Conservation (phyloP, 331 rosid genomes). For the Stylosanthes scabra region DNA sequence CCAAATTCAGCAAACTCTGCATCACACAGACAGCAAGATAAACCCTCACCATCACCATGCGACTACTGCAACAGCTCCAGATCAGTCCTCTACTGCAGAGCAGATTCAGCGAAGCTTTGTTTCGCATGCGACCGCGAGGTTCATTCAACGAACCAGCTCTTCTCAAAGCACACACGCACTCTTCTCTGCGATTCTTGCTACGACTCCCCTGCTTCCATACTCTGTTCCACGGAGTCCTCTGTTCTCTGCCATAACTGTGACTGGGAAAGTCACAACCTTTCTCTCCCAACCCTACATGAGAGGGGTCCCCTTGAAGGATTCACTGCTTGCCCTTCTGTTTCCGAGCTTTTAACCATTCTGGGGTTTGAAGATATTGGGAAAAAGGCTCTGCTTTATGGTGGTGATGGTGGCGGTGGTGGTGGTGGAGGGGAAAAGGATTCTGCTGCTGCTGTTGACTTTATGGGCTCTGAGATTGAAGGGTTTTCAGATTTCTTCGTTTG, state of each 20-base stretch:
- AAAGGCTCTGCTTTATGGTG: constrained; percentile 53
- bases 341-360: constrained; percentile 56
- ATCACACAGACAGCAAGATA: constrained; percentile 7
- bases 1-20: neutral
- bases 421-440: neutral
- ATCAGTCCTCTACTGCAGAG: constrained; percentile 83
- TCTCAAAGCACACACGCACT: constrained; percentile 78
- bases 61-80: constrained; percentile 67
- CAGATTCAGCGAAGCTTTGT: constrained; percentile 91
- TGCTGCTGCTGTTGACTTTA: constrained; percentile 42
- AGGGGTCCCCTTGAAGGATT: constrained; percentile 82
- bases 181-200: constrained; percentile 79
- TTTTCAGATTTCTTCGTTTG: constrained; percentile 61
- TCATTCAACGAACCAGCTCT: constrained; percentile 84
- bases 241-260: constrained; percentile 90
- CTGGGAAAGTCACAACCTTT: constrained; percentile 71
- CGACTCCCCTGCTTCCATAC: constrained; percentile 74
- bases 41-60: constrained; percentile 36
- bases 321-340: constrained; percentile 70
- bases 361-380: constrained; percentile 66
- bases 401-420: constrained; percentile 5
- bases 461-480: constrained; percentile 50
- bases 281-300: constrained; percentile 55
- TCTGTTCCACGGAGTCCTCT: constrained; percentile 74
- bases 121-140: constrained; percentile 84